phyloP scores from a whole-genome alignment of 164 flowering plant species.

The Nymphaea thermarum region DNA sequence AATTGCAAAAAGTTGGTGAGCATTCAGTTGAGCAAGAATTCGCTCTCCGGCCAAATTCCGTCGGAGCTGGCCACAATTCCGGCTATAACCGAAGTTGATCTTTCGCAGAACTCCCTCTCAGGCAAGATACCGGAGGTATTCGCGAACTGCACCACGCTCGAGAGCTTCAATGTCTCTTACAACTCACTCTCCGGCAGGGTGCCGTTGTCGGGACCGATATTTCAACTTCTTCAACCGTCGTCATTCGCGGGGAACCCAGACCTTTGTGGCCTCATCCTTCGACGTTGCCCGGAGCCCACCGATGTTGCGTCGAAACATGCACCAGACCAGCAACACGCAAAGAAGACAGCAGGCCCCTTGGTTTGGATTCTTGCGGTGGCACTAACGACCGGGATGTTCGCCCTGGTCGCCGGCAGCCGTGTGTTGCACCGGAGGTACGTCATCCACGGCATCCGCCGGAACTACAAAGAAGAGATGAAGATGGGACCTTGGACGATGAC shows the following conservation, averaged over 20 bases:
- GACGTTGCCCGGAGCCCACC: conserved; percentile 30
- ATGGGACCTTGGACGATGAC: conserved; percentile 71
- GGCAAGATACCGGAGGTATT: conserved; percentile 71
- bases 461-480: conserved; percentile 2
- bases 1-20: conserved; percentile 66
- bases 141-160: conserved; percentile 52
- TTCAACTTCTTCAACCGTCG: conserved; percentile 60
- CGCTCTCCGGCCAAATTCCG: conserved; percentile 67
- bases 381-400: conserved; percentile 51
- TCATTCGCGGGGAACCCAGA: conserved; percentile 67
- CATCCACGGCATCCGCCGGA: conserved; percentile 2
- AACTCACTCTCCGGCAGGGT: conserved; percentile 65
- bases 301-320: conserved; percentile 9
- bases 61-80: conserved; percentile 74
- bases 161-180: conserved; percentile 71
- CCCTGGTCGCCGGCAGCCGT: conserved; percentile 48
- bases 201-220: conserved; percentile 48
- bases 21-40: conserved; percentile 42
- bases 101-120: conserved; percentile 54
- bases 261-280: conserved; percentile 54
- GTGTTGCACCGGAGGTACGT: conserved; percentile 25
- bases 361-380: conserved; percentile 84
- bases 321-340: conserved; percentile 16
- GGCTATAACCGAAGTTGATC: conserved; percentile 61
- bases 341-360: conserved; percentile 49